Evolutionary conservation across 306 rosid genomes (phyloP).

Genomic region (Ceratonia siliqua): DNA sequence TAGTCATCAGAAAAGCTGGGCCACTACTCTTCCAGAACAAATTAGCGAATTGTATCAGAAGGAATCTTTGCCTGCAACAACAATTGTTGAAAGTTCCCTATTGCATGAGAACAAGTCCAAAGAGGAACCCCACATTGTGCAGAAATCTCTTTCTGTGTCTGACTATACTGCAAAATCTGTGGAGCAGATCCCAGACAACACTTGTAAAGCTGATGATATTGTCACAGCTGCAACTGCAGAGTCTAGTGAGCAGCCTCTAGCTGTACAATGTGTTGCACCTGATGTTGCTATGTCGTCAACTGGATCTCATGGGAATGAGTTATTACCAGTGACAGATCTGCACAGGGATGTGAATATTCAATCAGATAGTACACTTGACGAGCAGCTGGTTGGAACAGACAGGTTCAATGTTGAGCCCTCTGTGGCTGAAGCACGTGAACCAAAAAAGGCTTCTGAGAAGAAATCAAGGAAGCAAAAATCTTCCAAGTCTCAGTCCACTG

Average conservation of each 20-base stretch:
- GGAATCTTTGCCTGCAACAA: constrained; percentile 46
- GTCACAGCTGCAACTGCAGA: constrained; percentile 31
- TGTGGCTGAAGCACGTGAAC: constrained; percentile 54
- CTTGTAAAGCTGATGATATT: constrained; percentile 29
- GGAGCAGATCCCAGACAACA: constrained; percentile 42
- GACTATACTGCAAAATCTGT: constrained; percentile 34
- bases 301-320: constrained; percentile 36
- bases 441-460: constrained; percentile 72
- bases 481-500: constrained; percentile 59
- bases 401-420: constrained; percentile 39
- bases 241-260: constrained; percentile 38
- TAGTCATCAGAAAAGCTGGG: constrained; percentile 44
- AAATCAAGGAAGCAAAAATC: constrained; percentile 84
- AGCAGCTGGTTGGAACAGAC: constrained; percentile 47
- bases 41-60: constrained; percentile 40
- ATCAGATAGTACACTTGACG: constrained; percentile 41
- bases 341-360: constrained; percentile 36
- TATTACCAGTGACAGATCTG: constrained; percentile 30
- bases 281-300: constrained; percentile 29
- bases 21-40: constrained; percentile 40
- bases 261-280: constrained; percentile 37
- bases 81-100: constrained; percentile 41
- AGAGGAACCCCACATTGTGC: constrained; percentile 37
- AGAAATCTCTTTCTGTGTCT: constrained; percentile 37
- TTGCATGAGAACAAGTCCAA: constrained; percentile 43